Evolutionary conservation across 2,329 filamentous ascomycete species (phyloP), one percentile per base, ranked within the genome.

Genomic region (Ophiostoma pallidulum): DNA sequence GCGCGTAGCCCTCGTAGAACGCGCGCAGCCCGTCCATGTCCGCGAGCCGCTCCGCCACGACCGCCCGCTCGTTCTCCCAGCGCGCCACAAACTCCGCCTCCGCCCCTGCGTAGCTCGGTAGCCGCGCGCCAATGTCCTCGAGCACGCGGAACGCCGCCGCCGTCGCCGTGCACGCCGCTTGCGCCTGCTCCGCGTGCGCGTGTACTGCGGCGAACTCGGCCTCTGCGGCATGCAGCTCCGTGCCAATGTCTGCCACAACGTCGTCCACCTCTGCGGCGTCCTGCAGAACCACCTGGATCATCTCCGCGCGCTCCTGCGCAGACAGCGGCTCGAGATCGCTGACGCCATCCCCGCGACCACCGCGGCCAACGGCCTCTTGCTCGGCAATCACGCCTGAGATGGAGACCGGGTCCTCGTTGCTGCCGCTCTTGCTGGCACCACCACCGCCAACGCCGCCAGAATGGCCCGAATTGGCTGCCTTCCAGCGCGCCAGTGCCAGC

Each of bases 1-100:
- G 76, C 18, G 86, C 74, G 58, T 97, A 98, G 16, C 84, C 82
- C 51, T 91, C 84, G 64, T 96, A 97, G 57, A 96, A 87, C n/a
- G 78, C 71, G 10, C 80, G 75, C 57, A 96, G 77, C 19, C 79
- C 78, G 44, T 84, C 80, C 64, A 97, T 83, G 58, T 94, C 87
- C 9, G 74, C 69, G 35, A 95, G 77, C 56, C 81, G 84, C 14
- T 67, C 71, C 31, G 74, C 71, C 20, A 97, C 85, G 16, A 73
- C 74, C 4, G 78, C 74, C 54, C 82, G 81, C 55, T 94, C 87
- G 50, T 83, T 78, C 24, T 78, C 75, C 88, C 91, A 96, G 2
- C 76, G 67, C 19, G 71, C 67, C 31, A 72, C 69, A 59, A 86
- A 90, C 51, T 81, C 74, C 10, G 73, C 67, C 49, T 83, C 76